Percentiles rank a stretch among this genome's conserved stretches.
These are phyloP conservation scores for Cryptosporidium parvum DNA, from an alignment of 169 alveolate genomes.

Conservation along the genomic window DNA sequence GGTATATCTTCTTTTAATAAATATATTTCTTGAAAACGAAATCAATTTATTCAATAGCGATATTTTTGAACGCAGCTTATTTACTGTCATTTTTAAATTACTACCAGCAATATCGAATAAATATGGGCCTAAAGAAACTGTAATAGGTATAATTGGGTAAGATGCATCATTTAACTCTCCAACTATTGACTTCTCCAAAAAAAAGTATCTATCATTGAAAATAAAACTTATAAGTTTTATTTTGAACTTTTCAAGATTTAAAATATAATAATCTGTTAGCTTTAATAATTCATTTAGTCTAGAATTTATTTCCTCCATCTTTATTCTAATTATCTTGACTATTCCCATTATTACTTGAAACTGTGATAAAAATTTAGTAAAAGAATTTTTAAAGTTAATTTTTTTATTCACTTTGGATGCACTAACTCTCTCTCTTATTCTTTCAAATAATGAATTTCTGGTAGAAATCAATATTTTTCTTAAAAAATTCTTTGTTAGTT, in stretches of 20 bases:
- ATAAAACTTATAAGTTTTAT: constrained; percentile 29
- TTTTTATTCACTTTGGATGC: background rate
- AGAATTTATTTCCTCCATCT: background rate
- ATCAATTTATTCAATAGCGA: constrained; percentile 31
- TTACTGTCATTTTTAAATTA: constrained; percentile 1
- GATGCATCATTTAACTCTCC: constrained; percentile 16
- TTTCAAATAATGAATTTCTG: constrained; percentile 48
- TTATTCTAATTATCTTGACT: constrained; percentile 26
- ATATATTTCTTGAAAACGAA: constrained; percentile 34
- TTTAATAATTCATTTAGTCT: constrained; percentile 1
- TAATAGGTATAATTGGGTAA: constrained; percentile 22
- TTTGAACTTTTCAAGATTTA: constrained; percentile 52
- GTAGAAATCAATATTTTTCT: constrained; percentile 48
- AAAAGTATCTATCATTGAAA: constrained; percentile 30
- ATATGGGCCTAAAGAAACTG: constrained; percentile 40
- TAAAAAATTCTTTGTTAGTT: constrained; percentile 10
- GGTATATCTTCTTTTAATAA: constrained; percentile 41
- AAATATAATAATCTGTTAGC: constrained; percentile 2
- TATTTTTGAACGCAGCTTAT: constrained; percentile 40
- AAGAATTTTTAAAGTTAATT: background rate
- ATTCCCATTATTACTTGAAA: constrained; percentile 52
- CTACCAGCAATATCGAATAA: constrained; percentile 27
- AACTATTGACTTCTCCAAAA: constrained; percentile 8
- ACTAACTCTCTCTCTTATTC: constrained; percentile 32
- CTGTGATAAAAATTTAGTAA: constrained; percentile 26